phyloP scores from a whole-genome alignment of 345 rosid genomes.

The Linum usitatissimum region DNA sequence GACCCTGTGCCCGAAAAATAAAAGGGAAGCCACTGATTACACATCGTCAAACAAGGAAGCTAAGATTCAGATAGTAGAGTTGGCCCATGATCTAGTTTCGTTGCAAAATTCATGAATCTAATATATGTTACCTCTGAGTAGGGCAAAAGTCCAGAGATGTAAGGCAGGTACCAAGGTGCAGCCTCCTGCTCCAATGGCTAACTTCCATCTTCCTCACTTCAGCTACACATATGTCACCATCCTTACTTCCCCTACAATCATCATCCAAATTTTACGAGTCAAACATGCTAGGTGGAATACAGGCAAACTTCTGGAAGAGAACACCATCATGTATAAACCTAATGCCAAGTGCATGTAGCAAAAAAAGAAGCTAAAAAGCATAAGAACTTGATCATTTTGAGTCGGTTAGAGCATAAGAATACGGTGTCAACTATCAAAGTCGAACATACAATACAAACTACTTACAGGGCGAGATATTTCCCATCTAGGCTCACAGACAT shows the following conservation, averaged over 20 bases:
- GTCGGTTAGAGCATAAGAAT: background rate
- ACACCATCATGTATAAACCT: too few relatives aligned
- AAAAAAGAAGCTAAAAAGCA: too few relatives aligned
- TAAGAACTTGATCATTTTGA: background rate
- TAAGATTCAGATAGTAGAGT: background rate
- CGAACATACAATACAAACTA: background rate
- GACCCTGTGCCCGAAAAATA: conserved; percentile 34
- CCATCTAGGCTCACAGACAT: conserved; percentile 92
- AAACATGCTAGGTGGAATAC: too few relatives aligned
- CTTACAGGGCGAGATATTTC: conserved; percentile 90
- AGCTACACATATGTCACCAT: conserved; percentile 74
- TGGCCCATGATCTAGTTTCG: background rate
- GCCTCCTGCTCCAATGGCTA: conserved; percentile 80
- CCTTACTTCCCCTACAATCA: conserved; percentile 68
- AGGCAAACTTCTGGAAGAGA: too few relatives aligned
- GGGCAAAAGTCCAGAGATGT: conserved; percentile 78
- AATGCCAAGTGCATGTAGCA: too few relatives aligned
- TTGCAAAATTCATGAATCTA: background rate
- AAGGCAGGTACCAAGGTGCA: conserved; percentile 66
- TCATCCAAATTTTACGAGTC: background rate
- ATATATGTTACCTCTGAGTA: conserved; percentile 43
- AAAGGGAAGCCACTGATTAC: background rate
- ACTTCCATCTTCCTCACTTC: conserved; percentile 90
- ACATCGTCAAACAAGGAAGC: background rate
- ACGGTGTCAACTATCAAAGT: background rate